These are phyloP conservation scores for Cyathus striatus DNA, from an alignment of 768 basidiomycete genomes.

Conservation along the genomic window DNA sequence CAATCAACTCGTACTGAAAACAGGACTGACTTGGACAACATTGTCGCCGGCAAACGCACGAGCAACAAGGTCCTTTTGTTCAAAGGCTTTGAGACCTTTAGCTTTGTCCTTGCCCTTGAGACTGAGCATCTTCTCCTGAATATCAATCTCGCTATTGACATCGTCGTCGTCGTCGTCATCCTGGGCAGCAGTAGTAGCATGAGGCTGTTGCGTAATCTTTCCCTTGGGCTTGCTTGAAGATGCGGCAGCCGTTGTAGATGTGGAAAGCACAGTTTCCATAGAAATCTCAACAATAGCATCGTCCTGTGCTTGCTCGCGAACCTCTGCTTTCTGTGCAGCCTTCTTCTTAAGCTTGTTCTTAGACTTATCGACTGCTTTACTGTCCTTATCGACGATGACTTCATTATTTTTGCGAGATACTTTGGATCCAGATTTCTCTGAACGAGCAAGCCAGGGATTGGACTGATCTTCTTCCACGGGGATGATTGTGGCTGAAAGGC, in stretches of 20 bases:
- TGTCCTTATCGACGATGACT: constrained; percentile 64
- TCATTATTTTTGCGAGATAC: constrained; percentile 69
- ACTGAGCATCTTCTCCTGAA: constrained; percentile 49
- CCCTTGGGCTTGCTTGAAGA: constrained; percentile 37
- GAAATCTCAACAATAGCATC: constrained; percentile 82
- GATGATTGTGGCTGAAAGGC: constrained; percentile 6
- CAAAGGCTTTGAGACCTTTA: constrained; percentile 59
- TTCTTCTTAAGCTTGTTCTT: constrained; percentile 73
- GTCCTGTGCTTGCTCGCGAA: constrained; percentile 54
- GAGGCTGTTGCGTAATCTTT: constrained; percentile 39
- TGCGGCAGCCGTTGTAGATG: constrained; percentile 24
- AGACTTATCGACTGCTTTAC: constrained; percentile 55
- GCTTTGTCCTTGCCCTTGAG: constrained; percentile 40
- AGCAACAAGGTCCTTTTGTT: constrained; percentile 90
- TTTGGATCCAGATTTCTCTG: constrained; percentile 29
- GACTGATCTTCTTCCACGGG: too few relatives aligned
- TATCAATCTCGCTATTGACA: constrained; percentile 62
- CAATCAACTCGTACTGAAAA: too few relatives aligned
- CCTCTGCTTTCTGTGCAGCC: constrained; percentile 48
- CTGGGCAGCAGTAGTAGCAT: constrained; percentile 26
- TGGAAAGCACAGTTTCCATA: constrained; percentile 43
- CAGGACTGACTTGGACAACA: constrained; percentile 78
- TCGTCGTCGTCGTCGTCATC: constrained; percentile 43
- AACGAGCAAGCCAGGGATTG: constrained; percentile 81
- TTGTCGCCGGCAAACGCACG: constrained; percentile 97